Base-by-base conservation (phyloP, 2,329 filamentous ascomycete species). In the Lecanicillium sp. region DNA sequence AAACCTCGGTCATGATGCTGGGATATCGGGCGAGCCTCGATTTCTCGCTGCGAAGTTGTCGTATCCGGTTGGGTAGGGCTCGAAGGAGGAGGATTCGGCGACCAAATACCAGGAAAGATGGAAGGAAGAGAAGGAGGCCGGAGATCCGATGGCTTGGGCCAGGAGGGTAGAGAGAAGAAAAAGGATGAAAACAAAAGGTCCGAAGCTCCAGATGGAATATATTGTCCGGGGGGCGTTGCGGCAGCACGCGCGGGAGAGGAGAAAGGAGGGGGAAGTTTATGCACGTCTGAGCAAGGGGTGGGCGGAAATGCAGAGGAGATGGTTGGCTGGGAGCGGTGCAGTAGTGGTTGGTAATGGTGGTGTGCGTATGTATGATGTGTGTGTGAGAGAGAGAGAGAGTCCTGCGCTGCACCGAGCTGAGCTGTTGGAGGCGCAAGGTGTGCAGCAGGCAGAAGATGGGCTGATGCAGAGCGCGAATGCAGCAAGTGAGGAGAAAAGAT, bases 1-100 rank as follows among this genome's bases (percentile, higher is more conserved):
- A 95, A 58, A 96, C 91, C 74, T 95, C 89, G 62, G 82, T 85
- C 81, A 89, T 90, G 67, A 69, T 78, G 65, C 58, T 56, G 59
- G 23, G 32, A 29, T 38, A 20, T 11, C 6, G 12, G 24, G 41
- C 19, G 41, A 43, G 47, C 21, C 20, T 40, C n/a, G n/a, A n/a
- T 38, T 27, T 15, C 10, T 50, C 54, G 24, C 48, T n/a, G n/a
- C n/a, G n/a, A n/a, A n/a, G n/a, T n/a, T n/a, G n/a, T n/a, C n/a
- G 39, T 12, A 29, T 7, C 26, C 7, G 26, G 26, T 7, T 7
- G 26, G 26, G 26, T 7, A 12, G 26, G 26, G 26, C 7, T 7
- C 7, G 12, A 29, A 12, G 12, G 26, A 29, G 26, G 26, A 29
- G 26, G 26, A 29, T 29, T 26, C 41, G 41, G 7, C 26, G 26